These are phyloP conservation scores for Chlamydomonas sp. DNA, from an alignment of 139 green algal species.

Conservation along the genomic window DNA sequence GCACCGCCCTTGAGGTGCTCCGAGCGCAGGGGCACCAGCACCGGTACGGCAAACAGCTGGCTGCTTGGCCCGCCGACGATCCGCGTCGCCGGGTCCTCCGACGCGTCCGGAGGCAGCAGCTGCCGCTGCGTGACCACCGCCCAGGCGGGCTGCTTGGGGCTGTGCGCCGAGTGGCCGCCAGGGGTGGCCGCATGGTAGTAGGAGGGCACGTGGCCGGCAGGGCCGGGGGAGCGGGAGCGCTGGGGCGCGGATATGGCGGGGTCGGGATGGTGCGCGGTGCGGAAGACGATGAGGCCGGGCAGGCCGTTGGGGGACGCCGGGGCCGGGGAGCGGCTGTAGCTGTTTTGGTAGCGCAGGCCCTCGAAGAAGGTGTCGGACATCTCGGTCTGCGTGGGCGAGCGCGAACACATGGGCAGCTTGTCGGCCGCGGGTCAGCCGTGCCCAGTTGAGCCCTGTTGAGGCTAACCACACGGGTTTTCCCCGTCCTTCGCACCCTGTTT, in stretches of 20 bases:
- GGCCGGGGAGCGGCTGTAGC: neutral
- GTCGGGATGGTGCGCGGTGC: neutral
- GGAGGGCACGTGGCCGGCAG: too few species aligned
- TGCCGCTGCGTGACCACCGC: neutral
- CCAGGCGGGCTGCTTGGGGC: neutral
- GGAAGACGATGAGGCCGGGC: neutral
- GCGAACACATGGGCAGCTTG: too few species aligned
- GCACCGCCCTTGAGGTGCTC: constrained; percentile 26
- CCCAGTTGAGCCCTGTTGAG: too few species aligned
- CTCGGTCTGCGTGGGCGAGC: neutral
- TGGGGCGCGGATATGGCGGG: neutral
- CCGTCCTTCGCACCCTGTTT: too few species aligned
- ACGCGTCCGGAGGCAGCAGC: neutral
- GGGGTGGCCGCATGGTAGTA: too few species aligned
- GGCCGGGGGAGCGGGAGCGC: neutral
- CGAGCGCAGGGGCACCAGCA: constrained; percentile 40
- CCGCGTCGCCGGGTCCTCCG: neutral
- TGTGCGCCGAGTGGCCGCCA: too few species aligned
- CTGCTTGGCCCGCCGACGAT: neutral
- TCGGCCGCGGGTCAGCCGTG: too few species aligned
- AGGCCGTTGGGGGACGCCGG: neutral
- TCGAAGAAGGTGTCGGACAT: constrained; percentile 20
- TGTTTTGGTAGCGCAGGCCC: neutral
- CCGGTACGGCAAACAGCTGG: constrained; percentile 14
- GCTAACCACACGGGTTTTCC: too few species aligned